A percentile compares a stretch with the other conserved stretches of the same genome.
Conservation (phyloP, 2,329 filamentous ascomycete genomes). For the Chaetomium sp. region DNA sequence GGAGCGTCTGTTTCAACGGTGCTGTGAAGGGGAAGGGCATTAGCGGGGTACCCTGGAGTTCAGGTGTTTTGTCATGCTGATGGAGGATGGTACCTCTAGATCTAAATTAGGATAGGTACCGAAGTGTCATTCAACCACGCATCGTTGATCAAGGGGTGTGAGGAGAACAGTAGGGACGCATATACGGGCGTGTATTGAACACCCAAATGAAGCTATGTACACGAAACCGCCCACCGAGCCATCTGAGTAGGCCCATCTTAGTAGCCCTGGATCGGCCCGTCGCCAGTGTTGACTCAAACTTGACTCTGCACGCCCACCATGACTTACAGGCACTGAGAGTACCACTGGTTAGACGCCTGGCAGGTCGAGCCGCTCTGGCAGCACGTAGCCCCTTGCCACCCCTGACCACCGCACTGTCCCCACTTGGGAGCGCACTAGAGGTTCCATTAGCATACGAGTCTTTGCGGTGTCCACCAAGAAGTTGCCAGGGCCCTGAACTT, state of each 20-base stretch:
- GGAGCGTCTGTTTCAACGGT: conserved; percentile 16
- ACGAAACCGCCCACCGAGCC: not conserved
- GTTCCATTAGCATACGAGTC: not conserved
- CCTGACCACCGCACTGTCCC: conserved; percentile 43
- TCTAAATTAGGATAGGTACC: too few relatives aligned
- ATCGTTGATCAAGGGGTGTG: not conserved
- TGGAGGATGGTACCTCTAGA: too few relatives aligned
- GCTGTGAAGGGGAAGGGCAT: not conserved
- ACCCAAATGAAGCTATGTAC: not conserved
- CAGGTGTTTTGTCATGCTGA: too few relatives aligned
- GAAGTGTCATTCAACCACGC: not conserved
- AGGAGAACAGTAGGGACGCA: not conserved
- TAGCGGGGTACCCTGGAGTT: too few relatives aligned
- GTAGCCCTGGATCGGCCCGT: not conserved
- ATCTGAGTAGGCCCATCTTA: too few relatives aligned
- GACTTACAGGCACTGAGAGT: conserved; percentile 41
- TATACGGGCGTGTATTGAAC: not conserved
- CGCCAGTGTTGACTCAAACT: too few relatives aligned
- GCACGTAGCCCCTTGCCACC: conserved; percentile 39
- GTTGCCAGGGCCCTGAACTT: not conserved
- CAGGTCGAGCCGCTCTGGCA: conserved; percentile 38
- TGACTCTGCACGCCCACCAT: not conserved
- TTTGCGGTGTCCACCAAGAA: not conserved
- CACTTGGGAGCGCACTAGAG: not conserved
- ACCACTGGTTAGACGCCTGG: conserved; percentile 40